Evolutionary conservation across 441 rosid species (phyloP), one percentile per base, ranked within the genome.

Genomic region (Gossypium armourianum): DNA sequence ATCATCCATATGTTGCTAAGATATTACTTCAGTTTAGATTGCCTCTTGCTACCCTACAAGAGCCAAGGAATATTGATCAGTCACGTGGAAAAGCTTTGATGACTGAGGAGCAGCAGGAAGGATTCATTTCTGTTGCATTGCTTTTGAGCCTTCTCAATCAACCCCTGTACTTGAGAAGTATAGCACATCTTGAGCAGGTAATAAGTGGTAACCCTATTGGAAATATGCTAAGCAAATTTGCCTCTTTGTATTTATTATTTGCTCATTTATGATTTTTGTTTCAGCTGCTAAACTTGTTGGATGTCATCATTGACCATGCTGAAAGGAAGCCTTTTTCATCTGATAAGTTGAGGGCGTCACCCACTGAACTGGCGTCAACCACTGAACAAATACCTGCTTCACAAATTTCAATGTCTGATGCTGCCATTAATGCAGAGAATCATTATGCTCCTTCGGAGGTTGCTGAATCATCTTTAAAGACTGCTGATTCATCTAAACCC

Each of bases 161-260:
- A 77, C 95, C 98, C 68, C 91, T 94, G 50, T 94, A 94, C 77
- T 74, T 87, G 80, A 87, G 98, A 84, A 94, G 98, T 68, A 78
- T 94, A 72, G 96, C 98, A 67, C 98, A 94, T 83, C 96, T 94
- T 73, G 98, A 94, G 77, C 98, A 90, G 98, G 98, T 91, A 72
- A 71, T 50, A 67, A 32, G 96, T 91, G 69, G 69, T 61, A 62
- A 26, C 57, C 32, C 57, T 57, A 54, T 71, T 50, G 4, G 16
- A 3, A 4, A 56, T 17, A 13, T 20, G 70, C 43, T n/a, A n/a
- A 19, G 36, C 29, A 36, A 57, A 20, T 36, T 13, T 40, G 1
- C 15, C 8, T 69, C 29, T 58, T 59, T 77, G 23, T 17, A 2
- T 43, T 54, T 20, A 65, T 26, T 75, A 54, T 24, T 21, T 21